Evolutionary conservation across 495 filamentous ascomycete species (phyloP).

Genomic region (Talaromyces liani): DNA sequence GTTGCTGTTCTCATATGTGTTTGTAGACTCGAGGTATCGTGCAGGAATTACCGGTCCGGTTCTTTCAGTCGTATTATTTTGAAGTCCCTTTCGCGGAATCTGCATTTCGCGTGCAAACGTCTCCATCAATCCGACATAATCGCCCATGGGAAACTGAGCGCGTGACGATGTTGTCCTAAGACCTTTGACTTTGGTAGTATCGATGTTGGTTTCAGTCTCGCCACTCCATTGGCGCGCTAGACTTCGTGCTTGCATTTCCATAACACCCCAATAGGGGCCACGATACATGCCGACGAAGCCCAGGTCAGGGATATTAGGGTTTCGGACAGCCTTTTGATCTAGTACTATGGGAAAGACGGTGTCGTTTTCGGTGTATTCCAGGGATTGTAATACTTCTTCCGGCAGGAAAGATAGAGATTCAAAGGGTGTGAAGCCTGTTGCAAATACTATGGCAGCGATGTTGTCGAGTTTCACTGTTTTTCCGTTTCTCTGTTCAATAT

Average conservation of each 20-base stretch:
- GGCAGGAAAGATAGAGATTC: constrained; percentile 55
- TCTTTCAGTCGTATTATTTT: constrained; percentile 2
- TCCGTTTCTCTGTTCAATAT: constrained; percentile 25
- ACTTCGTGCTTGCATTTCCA: constrained; percentile 79
- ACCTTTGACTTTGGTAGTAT: constrained; percentile 10
- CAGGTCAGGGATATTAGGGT: constrained; percentile 51
- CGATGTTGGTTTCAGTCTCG: constrained; percentile 6
- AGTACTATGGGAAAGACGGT: constrained; percentile 61
- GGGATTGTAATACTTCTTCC: constrained; percentile 38
- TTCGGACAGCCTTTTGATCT: constrained; percentile 56
- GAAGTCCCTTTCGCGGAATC: constrained; percentile 14
- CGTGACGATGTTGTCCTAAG: constrained; percentile 26
- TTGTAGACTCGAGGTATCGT: constrained; percentile 19
- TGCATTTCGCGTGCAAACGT: constrained; percentile 51
- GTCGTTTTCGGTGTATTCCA: constrained; percentile 49
- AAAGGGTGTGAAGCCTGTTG: constrained; percentile 67
- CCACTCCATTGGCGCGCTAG: constrained; percentile 39
- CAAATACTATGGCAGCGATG: constrained; percentile 61
- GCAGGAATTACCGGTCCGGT: constrained; percentile 29
- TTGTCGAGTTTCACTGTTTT: constrained; percentile 31
- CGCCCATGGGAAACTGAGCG: constrained; percentile 71
- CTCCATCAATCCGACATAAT: constrained; percentile 75
- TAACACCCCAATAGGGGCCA: constrained; percentile 77
- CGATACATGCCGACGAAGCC: constrained; percentile 85
- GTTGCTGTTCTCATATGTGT: not conserved